phyloP scores from a whole-genome alignment of 164 flowering plant species.

The Vitis rotundifolia region DNA sequence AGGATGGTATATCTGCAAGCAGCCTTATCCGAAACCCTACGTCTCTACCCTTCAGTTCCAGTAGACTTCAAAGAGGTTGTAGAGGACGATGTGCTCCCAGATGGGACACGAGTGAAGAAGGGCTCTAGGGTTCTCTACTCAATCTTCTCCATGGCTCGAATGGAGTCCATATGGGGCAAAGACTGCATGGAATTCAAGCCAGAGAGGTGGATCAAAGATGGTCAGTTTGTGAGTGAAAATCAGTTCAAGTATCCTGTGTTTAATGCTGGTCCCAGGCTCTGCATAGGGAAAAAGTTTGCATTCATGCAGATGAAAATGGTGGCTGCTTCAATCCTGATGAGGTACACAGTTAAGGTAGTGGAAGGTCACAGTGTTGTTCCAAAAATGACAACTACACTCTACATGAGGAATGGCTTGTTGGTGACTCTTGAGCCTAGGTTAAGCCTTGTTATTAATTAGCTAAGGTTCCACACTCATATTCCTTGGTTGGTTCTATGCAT shows the following conservation, averaged over 20 bases:
- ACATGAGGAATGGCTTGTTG: conserved; percentile 55
- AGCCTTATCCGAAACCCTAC: conserved; percentile 52
- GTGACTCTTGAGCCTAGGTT: conserved; percentile 18
- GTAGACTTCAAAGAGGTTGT: conserved; percentile 52
- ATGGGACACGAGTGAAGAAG: conserved; percentile 41
- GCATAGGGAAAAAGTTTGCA: conserved; percentile 65
- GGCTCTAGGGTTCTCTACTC: conserved; percentile 43
- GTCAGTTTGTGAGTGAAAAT: conserved; percentile 35
- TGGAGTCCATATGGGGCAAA: conserved; percentile 58
- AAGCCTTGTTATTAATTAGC: too few species aligned
- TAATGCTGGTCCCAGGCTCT: conserved; percentile 62
- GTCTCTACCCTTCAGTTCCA: conserved; percentile 71
- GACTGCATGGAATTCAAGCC: conserved; percentile 63
- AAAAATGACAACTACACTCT: conserved; percentile 51
- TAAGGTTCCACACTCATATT: too few species aligned
- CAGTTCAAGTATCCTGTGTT: conserved; percentile 55
- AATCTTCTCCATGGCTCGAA: conserved; percentile 28
- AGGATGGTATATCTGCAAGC: conserved; percentile 73
- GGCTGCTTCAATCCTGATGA: conserved; percentile 52
- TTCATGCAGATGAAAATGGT: conserved; percentile 72
- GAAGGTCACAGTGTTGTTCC: conserved; percentile 40
- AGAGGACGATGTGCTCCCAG: conserved; percentile 58
- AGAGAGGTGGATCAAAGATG: conserved; percentile 62
- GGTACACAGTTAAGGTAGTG: conserved; percentile 42
- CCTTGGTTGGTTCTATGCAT: too few species aligned